Conservation (phyloP, 257 asterid genomes). For the Jasminum sambac region DNA sequence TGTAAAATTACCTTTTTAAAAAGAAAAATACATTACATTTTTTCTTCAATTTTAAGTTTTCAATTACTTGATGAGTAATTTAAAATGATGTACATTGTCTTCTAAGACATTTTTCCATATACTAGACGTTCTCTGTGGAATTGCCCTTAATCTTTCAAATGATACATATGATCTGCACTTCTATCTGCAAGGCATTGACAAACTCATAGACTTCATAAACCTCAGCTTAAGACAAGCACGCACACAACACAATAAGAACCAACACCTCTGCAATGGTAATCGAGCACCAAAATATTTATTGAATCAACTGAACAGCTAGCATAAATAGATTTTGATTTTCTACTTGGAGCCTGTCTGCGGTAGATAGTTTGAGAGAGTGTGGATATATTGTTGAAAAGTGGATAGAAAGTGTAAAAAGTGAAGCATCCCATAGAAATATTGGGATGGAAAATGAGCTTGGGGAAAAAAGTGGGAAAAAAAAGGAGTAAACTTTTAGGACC, state of each 20-base stretch:
- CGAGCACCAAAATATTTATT: neutral
- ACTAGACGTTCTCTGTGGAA: neutral
- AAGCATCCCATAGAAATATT: too few relatives aligned
- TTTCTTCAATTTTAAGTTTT: too few relatives aligned
- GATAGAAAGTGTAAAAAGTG: too few relatives aligned
- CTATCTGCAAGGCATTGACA: neutral
- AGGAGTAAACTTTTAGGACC: too few relatives aligned
- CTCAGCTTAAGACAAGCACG: neutral
- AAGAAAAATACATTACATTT: too few relatives aligned
- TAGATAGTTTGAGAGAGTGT: too few relatives aligned
- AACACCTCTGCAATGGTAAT: neutral
- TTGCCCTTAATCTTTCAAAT: neutral
- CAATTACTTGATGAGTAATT: too few relatives aligned
- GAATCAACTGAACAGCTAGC: neutral
- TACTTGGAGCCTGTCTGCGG: neutral
- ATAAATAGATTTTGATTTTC: neutral
- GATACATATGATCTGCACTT: neutral
- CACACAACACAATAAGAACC: neutral
- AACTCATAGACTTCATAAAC: neutral
- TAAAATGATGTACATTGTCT: neutral
- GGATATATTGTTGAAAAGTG: too few relatives aligned
- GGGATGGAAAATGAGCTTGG: too few relatives aligned
- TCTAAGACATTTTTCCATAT: neutral
- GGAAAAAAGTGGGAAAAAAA: too few relatives aligned
- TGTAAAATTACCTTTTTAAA: too few relatives aligned